A percentile compares a stretch with the other conserved stretches of the same genome.
Evolutionary conservation across 176 grass and related monocot species (phyloP).

Genomic region (Ananas comosus): DNA sequence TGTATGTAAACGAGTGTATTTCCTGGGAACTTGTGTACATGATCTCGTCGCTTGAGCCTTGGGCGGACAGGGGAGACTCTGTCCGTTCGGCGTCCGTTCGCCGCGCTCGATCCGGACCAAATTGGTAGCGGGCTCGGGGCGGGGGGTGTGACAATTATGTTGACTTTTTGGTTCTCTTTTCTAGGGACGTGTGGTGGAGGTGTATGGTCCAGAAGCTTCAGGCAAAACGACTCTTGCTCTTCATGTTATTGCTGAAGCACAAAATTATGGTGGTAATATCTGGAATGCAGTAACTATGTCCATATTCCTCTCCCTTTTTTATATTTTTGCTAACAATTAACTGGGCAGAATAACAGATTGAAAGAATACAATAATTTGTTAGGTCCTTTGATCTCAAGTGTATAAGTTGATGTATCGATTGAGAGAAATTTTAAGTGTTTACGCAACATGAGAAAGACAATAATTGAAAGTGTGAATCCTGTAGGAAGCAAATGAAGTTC

Average conservation of each 20-base stretch:
- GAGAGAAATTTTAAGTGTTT: too few species aligned
- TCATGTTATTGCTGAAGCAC: conserved; percentile 88
- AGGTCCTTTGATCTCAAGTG: not conserved
- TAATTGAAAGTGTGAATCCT: not conserved
- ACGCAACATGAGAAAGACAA: not conserved
- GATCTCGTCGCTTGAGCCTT: too few species aligned
- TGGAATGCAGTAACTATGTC: not conserved
- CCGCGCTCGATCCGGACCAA: too few species aligned
- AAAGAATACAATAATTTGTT: not conserved
- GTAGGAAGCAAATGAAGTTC: not conserved
- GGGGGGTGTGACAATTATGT: too few species aligned
- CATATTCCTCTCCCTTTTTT: not conserved
- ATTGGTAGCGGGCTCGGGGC: too few species aligned
- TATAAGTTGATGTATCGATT: not conserved
- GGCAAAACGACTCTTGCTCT: conserved; percentile 96
- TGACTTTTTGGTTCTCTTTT: conserved; percentile 1
- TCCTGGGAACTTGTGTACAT: too few species aligned
- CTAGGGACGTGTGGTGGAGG: conserved; percentile 84
- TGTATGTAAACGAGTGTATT: too few species aligned
- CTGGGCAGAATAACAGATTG: too few species aligned
- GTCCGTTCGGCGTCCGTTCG: too few species aligned
- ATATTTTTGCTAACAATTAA: not conserved
- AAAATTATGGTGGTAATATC: conserved; percentile 77
- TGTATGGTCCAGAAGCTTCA: conserved; percentile 91
- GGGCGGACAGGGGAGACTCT: too few species aligned